Evolutionary conservation across 2,329 filamentous ascomycete species (phyloP).

Genomic region (Pseudogymnoascus sp.): DNA sequence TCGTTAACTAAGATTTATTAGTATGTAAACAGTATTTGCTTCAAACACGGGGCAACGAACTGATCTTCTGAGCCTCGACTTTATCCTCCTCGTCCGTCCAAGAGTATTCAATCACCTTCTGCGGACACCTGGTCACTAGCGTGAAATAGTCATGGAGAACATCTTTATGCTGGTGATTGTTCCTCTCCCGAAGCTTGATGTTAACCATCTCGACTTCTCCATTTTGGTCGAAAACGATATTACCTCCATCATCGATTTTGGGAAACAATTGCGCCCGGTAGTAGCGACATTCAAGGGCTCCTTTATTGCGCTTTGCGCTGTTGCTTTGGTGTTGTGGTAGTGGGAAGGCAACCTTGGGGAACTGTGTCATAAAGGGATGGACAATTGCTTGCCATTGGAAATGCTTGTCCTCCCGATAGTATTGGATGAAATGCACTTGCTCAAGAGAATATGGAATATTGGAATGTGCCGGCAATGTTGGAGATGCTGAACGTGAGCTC

Average conservation of each 20-base stretch:
- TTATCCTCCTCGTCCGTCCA: conserved; percentile 6
- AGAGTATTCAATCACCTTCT: background rate
- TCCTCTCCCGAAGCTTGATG: background rate
- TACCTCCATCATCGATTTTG: background rate
- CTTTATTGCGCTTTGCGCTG: background rate
- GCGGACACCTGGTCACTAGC: conserved; percentile 1
- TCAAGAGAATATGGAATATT: conserved; percentile 1
- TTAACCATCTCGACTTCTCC: background rate
- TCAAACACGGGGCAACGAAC: background rate
- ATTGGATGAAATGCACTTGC: conserved; percentile 10
- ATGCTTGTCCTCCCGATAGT: conserved; percentile 3
- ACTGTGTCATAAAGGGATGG: background rate
- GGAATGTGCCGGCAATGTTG: background rate
- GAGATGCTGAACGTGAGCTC: background rate
- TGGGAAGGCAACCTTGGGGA: background rate
- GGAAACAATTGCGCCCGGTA: conserved; percentile 9
- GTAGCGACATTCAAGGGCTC: conserved; percentile 1
- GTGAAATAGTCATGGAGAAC: conserved; percentile 2
- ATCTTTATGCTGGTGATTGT: background rate
- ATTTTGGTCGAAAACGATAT: background rate
- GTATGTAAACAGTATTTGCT: background rate
- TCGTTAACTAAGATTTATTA: conserved; percentile 2
- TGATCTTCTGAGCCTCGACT: background rate
- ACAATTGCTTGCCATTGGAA: conserved; percentile 1
- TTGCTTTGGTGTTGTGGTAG: background rate